These are phyloP conservation scores for Syzygium syzygioides DNA, from an alignment of 441 rosid genomes.

Conservation along the genomic window DNA sequence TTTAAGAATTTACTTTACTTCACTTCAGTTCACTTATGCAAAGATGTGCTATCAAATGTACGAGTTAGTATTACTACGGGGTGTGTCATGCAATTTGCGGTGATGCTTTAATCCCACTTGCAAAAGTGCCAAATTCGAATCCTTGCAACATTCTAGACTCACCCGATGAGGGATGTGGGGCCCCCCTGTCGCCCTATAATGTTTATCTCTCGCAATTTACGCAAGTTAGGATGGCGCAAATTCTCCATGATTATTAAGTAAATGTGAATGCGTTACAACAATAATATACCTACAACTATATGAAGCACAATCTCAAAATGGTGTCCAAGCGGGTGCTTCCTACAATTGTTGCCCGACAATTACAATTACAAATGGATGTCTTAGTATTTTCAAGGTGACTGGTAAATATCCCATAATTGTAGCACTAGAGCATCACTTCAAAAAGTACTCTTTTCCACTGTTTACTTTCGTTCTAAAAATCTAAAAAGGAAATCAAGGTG, in stretches of 20 bases:
- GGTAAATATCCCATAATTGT: neutral
- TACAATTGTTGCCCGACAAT: neutral
- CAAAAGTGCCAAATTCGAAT: neutral
- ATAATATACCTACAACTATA: neutral
- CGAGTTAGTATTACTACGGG: neutral
- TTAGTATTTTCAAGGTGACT: neutral
- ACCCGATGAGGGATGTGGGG: neutral
- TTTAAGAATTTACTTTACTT: neutral
- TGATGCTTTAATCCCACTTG: neutral
- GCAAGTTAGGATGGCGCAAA: accelerated
- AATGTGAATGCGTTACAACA: neutral
- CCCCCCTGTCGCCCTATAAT: accelerated
- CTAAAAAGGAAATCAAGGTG: neutral
- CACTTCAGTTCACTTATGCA: neutral
- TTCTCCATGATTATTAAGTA: neutral
- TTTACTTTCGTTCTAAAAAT: neutral
- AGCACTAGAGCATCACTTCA: neutral
- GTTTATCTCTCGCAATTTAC: neutral
- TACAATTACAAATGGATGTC: neutral
- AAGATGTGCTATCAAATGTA: too few species aligned
- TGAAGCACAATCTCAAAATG: neutral
- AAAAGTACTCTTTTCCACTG: neutral
- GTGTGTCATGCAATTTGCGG: neutral
- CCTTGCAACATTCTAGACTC: neutral
- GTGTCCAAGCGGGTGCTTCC: neutral